Percentiles rank a stretch among this genome's conserved stretches.
phyloP scores from a whole-genome alignment of 2,329 filamentous ascomycete genomes.

The Colletotrichum neosansevieriae region DNA sequence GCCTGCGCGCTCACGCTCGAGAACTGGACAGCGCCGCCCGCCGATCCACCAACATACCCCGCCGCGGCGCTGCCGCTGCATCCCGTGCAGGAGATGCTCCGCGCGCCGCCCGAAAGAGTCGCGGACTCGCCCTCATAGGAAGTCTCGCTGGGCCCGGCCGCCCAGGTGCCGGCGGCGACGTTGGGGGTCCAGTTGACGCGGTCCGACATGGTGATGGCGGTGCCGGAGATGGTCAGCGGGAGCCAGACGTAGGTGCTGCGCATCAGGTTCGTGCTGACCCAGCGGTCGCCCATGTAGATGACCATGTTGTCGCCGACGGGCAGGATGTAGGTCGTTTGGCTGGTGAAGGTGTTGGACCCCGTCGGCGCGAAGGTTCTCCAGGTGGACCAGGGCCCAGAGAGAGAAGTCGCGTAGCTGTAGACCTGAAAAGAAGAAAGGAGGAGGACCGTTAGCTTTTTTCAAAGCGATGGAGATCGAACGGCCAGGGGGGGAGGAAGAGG shows the following conservation, averaged over 20 bases:
- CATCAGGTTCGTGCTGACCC: constrained; percentile 69
- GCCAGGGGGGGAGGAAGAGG: neutral
- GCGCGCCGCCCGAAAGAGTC: constrained; percentile 60
- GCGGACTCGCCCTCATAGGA: constrained; percentile 65
- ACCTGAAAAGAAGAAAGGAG: constrained; percentile 43
- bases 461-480: neutral
- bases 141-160: constrained; percentile 58
- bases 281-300: constrained; percentile 77
- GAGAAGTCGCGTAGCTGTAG: constrained; percentile 68
- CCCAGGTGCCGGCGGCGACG: constrained; percentile 56
- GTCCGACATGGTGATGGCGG: constrained; percentile 63
- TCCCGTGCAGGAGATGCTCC: constrained; percentile 58
- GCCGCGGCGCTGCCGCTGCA: constrained; percentile 64
- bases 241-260: constrained; percentile 75
- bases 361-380: constrained; percentile 70
- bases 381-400: constrained; percentile 70
- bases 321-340: constrained; percentile 72
- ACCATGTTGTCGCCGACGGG: constrained; percentile 53
- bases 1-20: constrained; percentile 55
- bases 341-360: constrained; percentile 69
- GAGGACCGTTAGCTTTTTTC: too few relatives aligned
- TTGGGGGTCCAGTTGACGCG: constrained; percentile 67
- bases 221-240: constrained; percentile 66
- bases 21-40: constrained; percentile 62
- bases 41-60: constrained; percentile 67